Base-by-base conservation (phyloP, 2,329 filamentous ascomycete genomes). In the Diplodia sapinea region DNA sequence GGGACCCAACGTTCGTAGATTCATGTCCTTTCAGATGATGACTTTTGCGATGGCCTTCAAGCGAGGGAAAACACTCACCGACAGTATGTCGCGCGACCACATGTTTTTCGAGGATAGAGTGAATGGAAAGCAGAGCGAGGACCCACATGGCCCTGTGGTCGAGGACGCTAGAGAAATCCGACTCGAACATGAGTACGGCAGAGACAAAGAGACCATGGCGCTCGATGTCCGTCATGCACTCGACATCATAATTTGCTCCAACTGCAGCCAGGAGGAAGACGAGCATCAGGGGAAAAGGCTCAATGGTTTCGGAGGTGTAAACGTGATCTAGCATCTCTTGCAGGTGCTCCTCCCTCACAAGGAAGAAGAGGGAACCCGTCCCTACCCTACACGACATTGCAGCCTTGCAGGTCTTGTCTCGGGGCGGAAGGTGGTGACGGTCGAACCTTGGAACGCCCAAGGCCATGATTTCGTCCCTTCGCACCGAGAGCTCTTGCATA, bases 81-180 rank as follows among this genome's bases (percentile, higher is more conserved):
- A 79, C 73, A 6, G 79, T 67, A 67, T 78, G 77, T 55, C 77
- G 73, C 8, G 77, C 75, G 52, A 76, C 78, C 75, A 78, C 76
- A 61, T 79, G 78, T 69, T 79, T 78, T 69, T 79, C 76, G 1
- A 79, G 70, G 2, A 79, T 52, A 3, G 77, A 74, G 68, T 79
- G 77, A 55, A 79, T 77, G 0, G 77, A 77, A 68, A 77, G 73
- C 2, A 75, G 73, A 8, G 79, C 68, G 2, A 79, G 68, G 12
- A 79, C 68, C 15, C 77, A 74, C 76, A 78, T 78, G 3, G 76
- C 75, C 13, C 75, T 73, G 5, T 77, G 64, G 51, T 78, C 74
- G 57, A 78, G 73, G 6, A 71, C 51, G 31, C 72, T 70, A 3
- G 75, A 73, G 11, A 73, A 74, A 20, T 72, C 71, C 57, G 77